phyloP scores from a whole-genome alignment of 106 monocot genomes.

The Allium fistulosum region DNA sequence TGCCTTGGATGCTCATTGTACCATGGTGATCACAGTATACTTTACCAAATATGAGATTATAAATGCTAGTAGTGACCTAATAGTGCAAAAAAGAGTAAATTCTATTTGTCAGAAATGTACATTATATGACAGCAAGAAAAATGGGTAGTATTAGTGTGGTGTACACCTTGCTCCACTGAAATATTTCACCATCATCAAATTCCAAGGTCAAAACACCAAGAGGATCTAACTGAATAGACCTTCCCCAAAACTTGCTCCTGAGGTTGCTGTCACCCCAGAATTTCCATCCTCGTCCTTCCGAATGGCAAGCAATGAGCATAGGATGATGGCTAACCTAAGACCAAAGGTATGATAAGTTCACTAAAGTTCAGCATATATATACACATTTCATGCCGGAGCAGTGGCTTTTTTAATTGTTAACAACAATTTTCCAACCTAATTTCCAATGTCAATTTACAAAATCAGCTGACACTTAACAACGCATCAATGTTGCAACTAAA shows the following conservation, averaged over 20 bases:
- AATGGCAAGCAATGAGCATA: conserved; percentile 85
- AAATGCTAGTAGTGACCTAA: conserved; percentile 82
- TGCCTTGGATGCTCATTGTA: conserved; percentile 64
- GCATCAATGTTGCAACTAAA: too few relatives aligned
- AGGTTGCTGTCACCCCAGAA: conserved; percentile 84
- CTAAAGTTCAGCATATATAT: too few relatives aligned
- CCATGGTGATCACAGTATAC: conserved; percentile 88
- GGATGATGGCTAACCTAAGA: conserved; percentile 84
- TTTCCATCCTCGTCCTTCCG: conserved; percentile 87
- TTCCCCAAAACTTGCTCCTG: conserved; percentile 81
- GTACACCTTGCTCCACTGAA: conserved; percentile 78
- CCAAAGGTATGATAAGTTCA: too few relatives aligned
- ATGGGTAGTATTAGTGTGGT: too few relatives aligned
- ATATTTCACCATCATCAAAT: conserved; percentile 90
- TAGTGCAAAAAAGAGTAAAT: too few relatives aligned
- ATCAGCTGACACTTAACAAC: too few relatives aligned
- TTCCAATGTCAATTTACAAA: too few relatives aligned
- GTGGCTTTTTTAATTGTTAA: too few relatives aligned
- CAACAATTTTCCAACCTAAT: too few relatives aligned
- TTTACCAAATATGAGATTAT: conserved; percentile 81
- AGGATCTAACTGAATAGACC: conserved; percentile 78
- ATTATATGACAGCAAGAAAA: too few relatives aligned
- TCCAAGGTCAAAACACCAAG: conserved; percentile 76
- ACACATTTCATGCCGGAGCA: background rate
- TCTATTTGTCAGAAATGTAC: too few relatives aligned